These are phyloP conservation scores for Panicum miliaceum DNA, from an alignment of 176 grass and related monocot species.

Conservation along the genomic window DNA sequence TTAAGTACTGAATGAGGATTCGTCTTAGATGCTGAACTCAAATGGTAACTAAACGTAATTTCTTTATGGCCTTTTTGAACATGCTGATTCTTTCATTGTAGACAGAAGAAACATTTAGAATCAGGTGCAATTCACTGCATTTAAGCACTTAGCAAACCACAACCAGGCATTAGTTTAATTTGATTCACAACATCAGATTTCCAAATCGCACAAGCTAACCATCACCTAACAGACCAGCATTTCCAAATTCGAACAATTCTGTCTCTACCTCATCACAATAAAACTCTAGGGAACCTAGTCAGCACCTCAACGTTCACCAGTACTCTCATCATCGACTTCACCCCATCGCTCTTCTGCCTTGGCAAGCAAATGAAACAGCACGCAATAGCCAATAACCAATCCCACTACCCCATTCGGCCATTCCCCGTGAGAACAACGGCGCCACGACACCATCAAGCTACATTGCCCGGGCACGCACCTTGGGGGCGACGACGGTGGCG, in stretches of 20 bases:
- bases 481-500: constrained; percentile 66
- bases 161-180: not conserved
- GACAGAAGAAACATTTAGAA: not conserved
- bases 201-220: not conserved
- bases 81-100: not conserved
- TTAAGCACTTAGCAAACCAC: not conserved
- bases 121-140: not conserved
- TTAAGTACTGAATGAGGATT: not conserved
- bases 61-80: not conserved
- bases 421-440: not conserved
- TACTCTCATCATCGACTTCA: not conserved
- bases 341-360: not conserved
- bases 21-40: not conserved
- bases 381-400: not conserved
- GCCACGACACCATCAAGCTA: not conserved
- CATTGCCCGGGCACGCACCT: constrained; percentile 53
- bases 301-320: not conserved
- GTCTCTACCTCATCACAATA: not conserved
- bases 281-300: not conserved
- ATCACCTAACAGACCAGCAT: not conserved
- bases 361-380: not conserved
- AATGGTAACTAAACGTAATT: constrained; percentile 2
- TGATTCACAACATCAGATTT: not conserved
- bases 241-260: not conserved
- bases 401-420: not conserved